Evolutionary conservation across 2,329 filamentous ascomycete species (phyloP), one percentile per base, ranked within the genome.

Genomic region (Whalleya microplaca): DNA sequence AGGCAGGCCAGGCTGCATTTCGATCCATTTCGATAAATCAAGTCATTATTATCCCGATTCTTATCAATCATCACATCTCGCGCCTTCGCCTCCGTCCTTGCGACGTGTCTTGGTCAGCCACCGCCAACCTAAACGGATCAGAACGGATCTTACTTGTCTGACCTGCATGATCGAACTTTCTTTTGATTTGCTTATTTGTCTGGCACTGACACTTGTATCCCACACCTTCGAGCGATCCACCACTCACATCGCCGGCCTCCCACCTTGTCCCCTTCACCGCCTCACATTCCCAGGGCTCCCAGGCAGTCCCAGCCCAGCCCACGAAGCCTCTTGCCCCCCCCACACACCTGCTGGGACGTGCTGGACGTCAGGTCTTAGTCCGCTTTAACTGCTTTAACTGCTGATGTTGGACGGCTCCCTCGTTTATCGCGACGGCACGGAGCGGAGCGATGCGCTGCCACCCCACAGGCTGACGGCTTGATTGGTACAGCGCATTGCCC

Each of bases 391-490:
- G 63, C 63, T 64, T 58, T 59, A 51, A 48, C 57, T 65, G 63
- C 63, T 64, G 57, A 64, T 64, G 63, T 61, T 62, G 50, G 61
- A 61, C 48, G 54, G 54, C 53, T 48, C 45, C 56, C 57, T 59
- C 57, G 58, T 58, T 53, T 56, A 56, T 55, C 55, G 41, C 59
- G 41, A 64, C 63, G 63, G 63, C 59, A 64, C 63, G 63, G 63
- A 61, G 63, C 63, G 63, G 62, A 62, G 63, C 61, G 63, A 64
- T 61, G 59, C 61, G 53, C 57, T 53, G 54, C 61, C 55, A 58
- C 51, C 45, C 53, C 59, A 59, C 53, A 56, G 48, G 48, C 50
- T 14, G 53, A 41, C n/a, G 42, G 42, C 45, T 58, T 62, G 55
- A 64, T 62, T 64, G 62, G 62, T 59, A 60, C 59, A 54, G 45